A percentile compares a stretch with the other conserved stretches of the same genome.
Evolutionary conservation across 2,329 filamentous ascomycete genomes (phyloP).

Genomic region (Cladosporium sp.): DNA sequence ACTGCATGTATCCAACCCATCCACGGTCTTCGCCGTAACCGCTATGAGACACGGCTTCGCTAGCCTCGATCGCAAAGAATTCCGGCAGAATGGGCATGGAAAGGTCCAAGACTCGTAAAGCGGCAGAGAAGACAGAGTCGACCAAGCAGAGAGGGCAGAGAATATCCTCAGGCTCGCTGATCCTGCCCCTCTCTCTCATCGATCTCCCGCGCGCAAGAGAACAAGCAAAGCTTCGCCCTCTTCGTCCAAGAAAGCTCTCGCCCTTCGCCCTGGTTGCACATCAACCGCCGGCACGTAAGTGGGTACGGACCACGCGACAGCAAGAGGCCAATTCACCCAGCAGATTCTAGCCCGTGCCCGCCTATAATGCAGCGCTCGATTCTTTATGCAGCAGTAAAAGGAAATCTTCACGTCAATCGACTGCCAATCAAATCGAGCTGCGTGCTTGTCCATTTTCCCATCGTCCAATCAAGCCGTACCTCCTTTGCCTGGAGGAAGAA

Average conservation of each 20-base stretch:
- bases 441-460: too few relatives aligned
- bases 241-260: not conserved
- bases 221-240: constrained; percentile 3
- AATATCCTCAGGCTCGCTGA: too few relatives aligned
- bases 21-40: not conserved
- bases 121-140: not conserved
- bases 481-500: too few relatives aligned
- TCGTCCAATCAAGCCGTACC: too few relatives aligned
- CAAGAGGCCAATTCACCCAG: not conserved
- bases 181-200: not conserved
- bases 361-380: too few relatives aligned
- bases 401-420: too few relatives aligned
- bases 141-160: not conserved
- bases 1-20: not conserved
- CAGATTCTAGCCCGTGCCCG: not conserved
- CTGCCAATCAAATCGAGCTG: too few relatives aligned
- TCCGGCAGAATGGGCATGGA: not conserved
- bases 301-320: not conserved
- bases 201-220: not conserved
- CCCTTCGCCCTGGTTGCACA: not conserved
- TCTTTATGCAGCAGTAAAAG: too few relatives aligned
- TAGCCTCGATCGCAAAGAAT: not conserved
- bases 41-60: not conserved
- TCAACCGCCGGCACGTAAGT: not conserved
- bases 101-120: not conserved